Evolutionary conservation across 176 grass and related monocot genomes (phyloP), one percentile per base, ranked within the genome.

Genomic region (Stipa capillata): DNA sequence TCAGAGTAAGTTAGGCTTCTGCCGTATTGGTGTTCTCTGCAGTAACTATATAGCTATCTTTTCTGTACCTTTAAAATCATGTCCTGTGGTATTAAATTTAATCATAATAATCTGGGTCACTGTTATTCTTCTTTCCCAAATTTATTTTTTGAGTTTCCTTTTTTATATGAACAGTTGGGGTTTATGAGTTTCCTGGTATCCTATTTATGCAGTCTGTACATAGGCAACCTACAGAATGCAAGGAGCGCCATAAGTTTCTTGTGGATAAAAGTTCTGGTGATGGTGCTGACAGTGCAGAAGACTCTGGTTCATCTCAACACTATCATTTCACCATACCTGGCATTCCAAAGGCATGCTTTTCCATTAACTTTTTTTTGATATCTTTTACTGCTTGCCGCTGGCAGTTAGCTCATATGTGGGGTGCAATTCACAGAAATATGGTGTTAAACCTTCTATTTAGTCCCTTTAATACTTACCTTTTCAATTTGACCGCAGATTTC

Each of bases 221-320:
- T 78, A 94, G 90, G 32, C 87, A 80, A 73, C 87, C 95, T 84
- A 92, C 90, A 80, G 95, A 94, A 71, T 98, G 95, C 78, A 92
- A 92, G 75, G 95, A 98, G 27, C 88, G 95, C 14, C 86, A 98
- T 72, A 94, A 92, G 76, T 82, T 86, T 89, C 81, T 98, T 33
- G 81, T 94, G 85, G 92, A 98, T 77, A 90, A 78, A 82, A 97
- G 87, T 66, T 74, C 89, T 79, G 83, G 79, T 80, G 92, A 98
- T 87, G 90, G 95, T 31, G 95, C 90, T 69, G 95, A 98, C 53
- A 92, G 89, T 85, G 92, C 92, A 77, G 95, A 98, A 78, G 95
- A 98, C 89, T 98, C 95, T 2, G 92, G 95, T 58, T 94, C 95
- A 81, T 98, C 95, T 80, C 95, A 94, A 80, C 89, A 89, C 63